Evolutionary conservation across 2,329 filamentous ascomycete species (phyloP).

Genomic region (Myriosclerotinia duriaeana): DNA sequence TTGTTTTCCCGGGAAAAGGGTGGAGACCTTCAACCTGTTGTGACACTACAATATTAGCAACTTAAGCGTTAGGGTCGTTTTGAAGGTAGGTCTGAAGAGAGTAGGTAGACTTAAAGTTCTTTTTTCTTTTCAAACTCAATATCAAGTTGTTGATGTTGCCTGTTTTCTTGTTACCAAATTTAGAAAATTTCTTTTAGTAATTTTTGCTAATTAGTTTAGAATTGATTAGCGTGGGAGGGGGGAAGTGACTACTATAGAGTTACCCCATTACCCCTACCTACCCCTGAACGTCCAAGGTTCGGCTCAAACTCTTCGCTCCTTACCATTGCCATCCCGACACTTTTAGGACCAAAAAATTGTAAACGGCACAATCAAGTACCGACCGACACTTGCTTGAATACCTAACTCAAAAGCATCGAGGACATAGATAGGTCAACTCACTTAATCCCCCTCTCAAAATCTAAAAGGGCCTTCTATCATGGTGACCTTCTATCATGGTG

Average conservation of each 20-base stretch:
- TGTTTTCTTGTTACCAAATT: neutral
- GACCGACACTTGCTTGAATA: neutral
- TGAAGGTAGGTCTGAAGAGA: neutral
- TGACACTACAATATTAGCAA: slow-evolving; percentile 13
- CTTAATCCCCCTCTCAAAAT: neutral
- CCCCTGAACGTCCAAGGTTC: neutral
- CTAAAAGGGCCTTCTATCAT: slow-evolving; percentile 18
- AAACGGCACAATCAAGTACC: slow-evolving; percentile 9
- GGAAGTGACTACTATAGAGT: neutral
- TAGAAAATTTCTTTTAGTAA: slow-evolving; percentile 1
- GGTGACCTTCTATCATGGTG: slow-evolving; percentile 15
- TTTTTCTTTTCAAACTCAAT: neutral
- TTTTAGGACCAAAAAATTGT: neutral
- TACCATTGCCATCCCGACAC: neutral
- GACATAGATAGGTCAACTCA: too few relatives aligned
- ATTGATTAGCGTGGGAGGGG: neutral
- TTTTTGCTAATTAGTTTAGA: neutral
- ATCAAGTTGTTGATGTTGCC: neutral
- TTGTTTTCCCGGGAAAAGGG: slow-evolving; percentile 10
- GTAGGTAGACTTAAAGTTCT: neutral
- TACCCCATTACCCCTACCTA: slow-evolving; percentile 11
- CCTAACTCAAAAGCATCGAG: neutral
- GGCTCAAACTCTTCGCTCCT: neutral
- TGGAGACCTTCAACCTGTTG: slow-evolving; percentile 17
- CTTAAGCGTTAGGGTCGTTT: neutral